Evolutionary conservation across 768 basidiomycete species (phyloP), one percentile per base, ranked within the genome.

Genomic region (Lactarius vividus): DNA sequence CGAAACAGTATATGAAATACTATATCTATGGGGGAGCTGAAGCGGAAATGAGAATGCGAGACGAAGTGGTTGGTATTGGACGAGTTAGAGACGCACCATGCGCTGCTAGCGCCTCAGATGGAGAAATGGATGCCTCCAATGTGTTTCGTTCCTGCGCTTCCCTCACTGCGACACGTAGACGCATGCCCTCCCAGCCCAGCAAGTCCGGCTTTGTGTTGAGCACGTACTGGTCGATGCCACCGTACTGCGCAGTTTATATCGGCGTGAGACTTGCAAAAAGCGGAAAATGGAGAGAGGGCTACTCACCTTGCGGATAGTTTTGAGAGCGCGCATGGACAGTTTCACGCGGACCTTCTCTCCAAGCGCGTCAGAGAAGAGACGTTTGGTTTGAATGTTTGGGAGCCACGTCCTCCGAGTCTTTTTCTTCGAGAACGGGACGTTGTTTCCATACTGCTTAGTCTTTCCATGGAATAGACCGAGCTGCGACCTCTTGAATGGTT

Each of bases 361-460:
- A 40, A 94, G 76, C 9, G 84, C 76, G 16, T 89, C 87, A 15
- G 90, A 93, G 69, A 79, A 83, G 54, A 94, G 71, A 1, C 86
- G 84, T 76, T 94, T 94, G 59, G 79, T 79, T 70, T 94, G 92
- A 28, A 94, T 82, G 76, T 96, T 96, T 40, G 94, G 94, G 13
- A 93, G 80, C 94, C 94, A 96, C 53, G 88, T 84, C 46, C 94
- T 82, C 58, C 90, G 87, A 29, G 94, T 94, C 79, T 94, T 95
- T 74, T 89, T 84, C 74, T 88, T 88, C 28, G 93, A 94, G 76
- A 92, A 89, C 0, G 94, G 92, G 57, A 95, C 92, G 73, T 88
- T 94, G 81, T 95, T 94, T 29, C 94, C 94, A 70, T 86, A 86
- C 72, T 87, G 88, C 71, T 87, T 91, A 62, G 79, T 84, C 74